These are phyloP conservation scores for Cavenderia fasciculata DNA, from an alignment of 78 protist genomes.

Conservation along the genomic window DNA sequence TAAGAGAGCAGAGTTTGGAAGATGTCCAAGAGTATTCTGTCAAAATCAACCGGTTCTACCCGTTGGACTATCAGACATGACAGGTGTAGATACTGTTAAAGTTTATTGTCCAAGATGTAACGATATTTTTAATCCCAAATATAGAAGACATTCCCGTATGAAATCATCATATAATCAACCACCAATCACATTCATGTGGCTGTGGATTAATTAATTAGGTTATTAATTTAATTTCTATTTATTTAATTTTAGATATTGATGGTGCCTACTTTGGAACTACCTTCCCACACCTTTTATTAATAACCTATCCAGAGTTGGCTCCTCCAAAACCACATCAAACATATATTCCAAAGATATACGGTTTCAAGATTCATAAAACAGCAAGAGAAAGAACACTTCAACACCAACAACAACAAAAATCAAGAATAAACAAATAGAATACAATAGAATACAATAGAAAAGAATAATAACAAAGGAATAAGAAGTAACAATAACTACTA, in stretches of 20 bases:
- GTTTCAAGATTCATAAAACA: slow-evolving; percentile 88
- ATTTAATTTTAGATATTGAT: slow-evolving; percentile 85
- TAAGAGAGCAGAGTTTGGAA: slow-evolving; percentile 92
- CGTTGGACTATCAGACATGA: slow-evolving; percentile 90
- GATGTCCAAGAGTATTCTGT: slow-evolving; percentile 96
- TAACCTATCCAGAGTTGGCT: slow-evolving; percentile 81
- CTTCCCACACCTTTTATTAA: slow-evolving; percentile 94
- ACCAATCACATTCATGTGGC: too few species aligned
- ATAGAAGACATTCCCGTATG: slow-evolving; percentile 86
- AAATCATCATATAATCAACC: slow-evolving; percentile 65
- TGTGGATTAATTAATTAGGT: too few species aligned
- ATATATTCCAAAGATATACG: slow-evolving; percentile 91
- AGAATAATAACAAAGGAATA: too few species aligned
- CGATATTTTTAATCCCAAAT: slow-evolving; percentile 88
- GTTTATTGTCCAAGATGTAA: slow-evolving; percentile 96
- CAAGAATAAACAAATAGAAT: not conserved
- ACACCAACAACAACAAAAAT: slow-evolving; percentile 58
- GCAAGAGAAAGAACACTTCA: slow-evolving; percentile 64
- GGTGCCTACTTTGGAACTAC: slow-evolving; percentile 98
- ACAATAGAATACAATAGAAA: slow-evolving; percentile 16
- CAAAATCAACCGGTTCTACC: slow-evolving; percentile 95
- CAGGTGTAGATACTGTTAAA: slow-evolving; percentile 91
- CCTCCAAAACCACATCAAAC: slow-evolving; percentile 55
- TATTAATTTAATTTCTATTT: not conserved
- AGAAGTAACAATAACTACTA: too few species aligned